These are phyloP conservation scores for Fusarium xyrophilum DNA, from an alignment of 2,329 filamentous ascomycete genomes.

Conservation along the genomic window DNA sequence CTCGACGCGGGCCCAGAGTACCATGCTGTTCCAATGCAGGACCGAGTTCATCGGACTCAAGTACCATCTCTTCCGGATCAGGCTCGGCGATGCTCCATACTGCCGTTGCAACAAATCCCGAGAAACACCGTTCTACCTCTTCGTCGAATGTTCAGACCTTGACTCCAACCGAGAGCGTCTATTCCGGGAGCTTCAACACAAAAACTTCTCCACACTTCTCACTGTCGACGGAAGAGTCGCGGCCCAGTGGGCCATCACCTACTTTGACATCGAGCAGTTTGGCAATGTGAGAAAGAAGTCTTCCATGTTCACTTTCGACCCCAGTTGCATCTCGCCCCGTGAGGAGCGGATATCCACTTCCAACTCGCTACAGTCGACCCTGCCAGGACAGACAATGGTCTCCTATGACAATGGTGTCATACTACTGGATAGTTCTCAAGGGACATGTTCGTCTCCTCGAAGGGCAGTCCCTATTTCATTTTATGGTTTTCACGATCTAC, in stretches of 20 bases:
- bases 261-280: neutral
- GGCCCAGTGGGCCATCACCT: neutral
- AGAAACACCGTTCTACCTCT: neutral
- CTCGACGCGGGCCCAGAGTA: neutral
- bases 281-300: neutral
- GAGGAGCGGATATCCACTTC: neutral
- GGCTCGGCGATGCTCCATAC: neutral
- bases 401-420: neutral
- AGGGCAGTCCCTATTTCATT: neutral
- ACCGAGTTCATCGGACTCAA: neutral
- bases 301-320: neutral
- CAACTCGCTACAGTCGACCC: neutral
- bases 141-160: neutral
- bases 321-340: neutral
- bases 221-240: neutral
- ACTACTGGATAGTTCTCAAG: neutral
- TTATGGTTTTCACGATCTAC: too few relatives aligned
- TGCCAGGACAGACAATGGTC: neutral
- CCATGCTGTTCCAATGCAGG: conserved; percentile 4
- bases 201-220: neutral
- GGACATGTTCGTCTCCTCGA: neutral
- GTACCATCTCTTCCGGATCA: neutral
- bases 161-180: rapidly evolving
- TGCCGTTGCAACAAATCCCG: neutral
- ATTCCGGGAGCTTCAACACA: neutral